phyloP scores from a whole-genome alignment of 2,329 filamentous ascomycete genomes.

The Sporothrix variecibatus region DNA sequence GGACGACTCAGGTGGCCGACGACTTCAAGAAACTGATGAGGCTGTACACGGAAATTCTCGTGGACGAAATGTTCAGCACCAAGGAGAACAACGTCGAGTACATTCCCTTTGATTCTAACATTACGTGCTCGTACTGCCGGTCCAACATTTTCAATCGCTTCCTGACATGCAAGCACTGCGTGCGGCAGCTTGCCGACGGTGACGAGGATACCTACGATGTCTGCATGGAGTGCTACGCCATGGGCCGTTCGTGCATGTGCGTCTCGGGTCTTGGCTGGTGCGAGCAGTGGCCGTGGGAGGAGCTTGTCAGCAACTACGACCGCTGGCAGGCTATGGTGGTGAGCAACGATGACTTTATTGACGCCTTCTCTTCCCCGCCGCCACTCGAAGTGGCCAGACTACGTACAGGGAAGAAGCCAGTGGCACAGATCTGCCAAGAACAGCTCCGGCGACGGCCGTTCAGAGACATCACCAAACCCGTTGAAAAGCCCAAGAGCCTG shows the following conservation, averaged over 20 bases:
- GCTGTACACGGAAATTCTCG: conserved; percentile 74
- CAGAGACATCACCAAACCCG: conserved; percentile 73
- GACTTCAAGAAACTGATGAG: conserved; percentile 82
- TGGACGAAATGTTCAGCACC: conserved; percentile 82
- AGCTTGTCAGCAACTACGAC: conserved; percentile 77
- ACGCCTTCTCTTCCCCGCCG: conserved; percentile 66
- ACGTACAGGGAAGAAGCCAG: conserved; percentile 69
- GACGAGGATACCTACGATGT: conserved; percentile 88
- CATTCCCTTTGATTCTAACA: conserved; percentile 81
- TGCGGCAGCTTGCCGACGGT: conserved; percentile 64
- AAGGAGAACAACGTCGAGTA: conserved; percentile 73
- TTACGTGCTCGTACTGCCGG: conserved; percentile 94
- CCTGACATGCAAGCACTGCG: conserved; percentile 84
- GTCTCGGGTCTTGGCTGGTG: conserved; percentile 85
- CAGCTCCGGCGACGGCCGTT: conserved; percentile 78
- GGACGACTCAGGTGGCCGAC: conserved; percentile 67
- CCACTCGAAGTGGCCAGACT: conserved; percentile 70
- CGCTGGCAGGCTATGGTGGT: conserved; percentile 79
- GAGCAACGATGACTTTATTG: conserved; percentile 67
- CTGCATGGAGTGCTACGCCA: conserved; percentile 98
- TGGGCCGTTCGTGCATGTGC: conserved; percentile 91
- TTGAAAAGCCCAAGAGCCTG: conserved; percentile 51
- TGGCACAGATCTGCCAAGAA: conserved; percentile 93
- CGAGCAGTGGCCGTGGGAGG: conserved; percentile 87
- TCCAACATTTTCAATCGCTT: conserved; percentile 98